Percentiles rank a stretch among this genome's conserved stretches.
Evolutionary conservation across 331 rosid species (phyloP).

Genomic region (Telfairia occidentalis): DNA sequence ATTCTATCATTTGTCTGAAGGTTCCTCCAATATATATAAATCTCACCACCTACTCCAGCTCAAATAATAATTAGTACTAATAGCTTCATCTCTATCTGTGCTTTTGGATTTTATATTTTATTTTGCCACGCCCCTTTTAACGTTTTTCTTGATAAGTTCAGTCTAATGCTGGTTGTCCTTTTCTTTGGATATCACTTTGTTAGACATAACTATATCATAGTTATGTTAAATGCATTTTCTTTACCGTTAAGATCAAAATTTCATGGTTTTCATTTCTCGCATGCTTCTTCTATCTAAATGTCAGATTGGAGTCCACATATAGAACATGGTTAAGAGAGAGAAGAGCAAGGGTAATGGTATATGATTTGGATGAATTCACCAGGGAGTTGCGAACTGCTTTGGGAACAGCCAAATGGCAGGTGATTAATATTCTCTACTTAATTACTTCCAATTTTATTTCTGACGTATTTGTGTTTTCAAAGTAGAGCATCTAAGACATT

Average conservation of each 20-base stretch:
- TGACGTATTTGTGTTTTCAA: not conserved
- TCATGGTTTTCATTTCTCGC: slow-evolving; percentile 1
- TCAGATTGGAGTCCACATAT: slow-evolving; percentile 84
- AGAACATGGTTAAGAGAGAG: slow-evolving; percentile 69
- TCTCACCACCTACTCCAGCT: not conserved
- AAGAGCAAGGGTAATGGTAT: slow-evolving; percentile 30
- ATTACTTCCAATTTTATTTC: slow-evolving; percentile 1
- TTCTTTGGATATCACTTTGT: not conserved
- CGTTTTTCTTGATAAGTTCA: not conserved
- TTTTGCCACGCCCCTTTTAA: not conserved
- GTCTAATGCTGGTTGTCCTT: not conserved
- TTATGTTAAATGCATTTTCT: not conserved
- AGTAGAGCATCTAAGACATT: not conserved
- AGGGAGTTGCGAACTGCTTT: slow-evolving; percentile 87
- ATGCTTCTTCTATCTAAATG: not conserved
- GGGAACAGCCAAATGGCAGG: slow-evolving; percentile 99
- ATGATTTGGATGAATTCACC: slow-evolving; percentile 47
- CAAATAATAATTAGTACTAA: not conserved
- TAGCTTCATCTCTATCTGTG: not conserved
- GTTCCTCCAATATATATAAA: not conserved
- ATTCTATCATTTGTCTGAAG: not conserved
- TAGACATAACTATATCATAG: not conserved
- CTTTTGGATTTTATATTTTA: not conserved
- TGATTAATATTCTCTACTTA: slow-evolving; percentile 5
- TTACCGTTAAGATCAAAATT: too few relatives aligned